These are phyloP conservation scores for Parmelia sp. DNA, from an alignment of 495 filamentous ascomycete species.

Conservation along the genomic window DNA sequence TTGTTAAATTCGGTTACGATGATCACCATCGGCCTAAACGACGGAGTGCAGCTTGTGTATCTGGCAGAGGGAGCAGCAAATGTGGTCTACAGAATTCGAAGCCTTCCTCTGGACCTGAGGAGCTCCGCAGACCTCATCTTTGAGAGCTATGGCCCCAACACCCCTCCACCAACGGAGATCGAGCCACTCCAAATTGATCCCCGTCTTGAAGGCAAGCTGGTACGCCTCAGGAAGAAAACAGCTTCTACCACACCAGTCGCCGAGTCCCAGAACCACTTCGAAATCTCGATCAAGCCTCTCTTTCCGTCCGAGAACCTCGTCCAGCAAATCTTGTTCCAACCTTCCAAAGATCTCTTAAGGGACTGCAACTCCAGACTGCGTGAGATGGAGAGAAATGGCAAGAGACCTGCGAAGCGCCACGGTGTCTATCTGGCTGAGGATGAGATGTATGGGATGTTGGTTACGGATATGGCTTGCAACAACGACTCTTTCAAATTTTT, in stretches of 20 bases:
- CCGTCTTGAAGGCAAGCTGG: slow-evolving; percentile 42
- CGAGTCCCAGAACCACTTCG: slow-evolving; percentile 52
- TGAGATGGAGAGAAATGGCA: slow-evolving; percentile 30
- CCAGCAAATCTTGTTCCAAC: slow-evolving; percentile 50
- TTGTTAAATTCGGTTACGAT: background rate
- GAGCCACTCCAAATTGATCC: slow-evolving; percentile 20
- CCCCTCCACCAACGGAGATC: slow-evolving; percentile 28
- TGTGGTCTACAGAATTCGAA: slow-evolving; percentile 55
- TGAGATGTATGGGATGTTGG: slow-evolving; percentile 59
- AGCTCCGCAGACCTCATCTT: slow-evolving; percentile 16
- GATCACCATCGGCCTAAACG: slow-evolving; percentile 9
- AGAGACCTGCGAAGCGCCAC: slow-evolving; percentile 41
- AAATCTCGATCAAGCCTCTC: slow-evolving; percentile 50
- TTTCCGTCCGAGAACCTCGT: slow-evolving; percentile 54
- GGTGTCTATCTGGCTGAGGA: slow-evolving; percentile 54
- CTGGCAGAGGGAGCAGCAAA: slow-evolving; percentile 68
- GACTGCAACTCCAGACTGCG: slow-evolving; percentile 49
- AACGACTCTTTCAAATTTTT: slow-evolving; percentile 37
- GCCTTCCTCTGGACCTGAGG: slow-evolving; percentile 25
- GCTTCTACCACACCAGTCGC: slow-evolving; percentile 48
- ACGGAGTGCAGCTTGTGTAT: slow-evolving; percentile 37
- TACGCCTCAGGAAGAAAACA: slow-evolving; percentile 61
- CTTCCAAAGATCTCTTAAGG: slow-evolving; percentile 41
- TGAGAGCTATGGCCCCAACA: slow-evolving; percentile 23
- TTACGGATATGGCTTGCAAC: slow-evolving; percentile 70